phyloP scores from a whole-genome alignment of 2,329 filamentous ascomycete genomes.

The Endoconidiophora polonica region DNA sequence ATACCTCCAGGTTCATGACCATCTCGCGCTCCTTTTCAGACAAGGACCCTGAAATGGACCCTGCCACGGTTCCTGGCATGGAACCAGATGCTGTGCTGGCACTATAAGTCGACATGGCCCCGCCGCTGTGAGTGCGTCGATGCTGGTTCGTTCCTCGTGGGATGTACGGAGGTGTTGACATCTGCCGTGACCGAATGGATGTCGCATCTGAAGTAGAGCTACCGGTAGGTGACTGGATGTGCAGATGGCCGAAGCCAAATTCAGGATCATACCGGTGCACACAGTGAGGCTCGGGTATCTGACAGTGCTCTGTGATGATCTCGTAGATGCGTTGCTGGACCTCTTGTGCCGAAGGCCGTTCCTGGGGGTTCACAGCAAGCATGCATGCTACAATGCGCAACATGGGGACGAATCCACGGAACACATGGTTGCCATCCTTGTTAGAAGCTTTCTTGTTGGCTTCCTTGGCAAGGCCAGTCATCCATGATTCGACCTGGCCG shows the following conservation, averaged over 20 bases:
- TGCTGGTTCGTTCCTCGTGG: conserved; percentile 13
- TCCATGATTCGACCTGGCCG: conserved; percentile 53
- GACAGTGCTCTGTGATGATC: conserved; percentile 32
- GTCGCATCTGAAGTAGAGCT: conserved; percentile 11
- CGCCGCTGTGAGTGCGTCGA: conserved; percentile 21
- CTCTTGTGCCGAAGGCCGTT: conserved; percentile 35
- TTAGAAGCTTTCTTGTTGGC: conserved; percentile 29
- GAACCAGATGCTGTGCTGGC: conserved; percentile 13
- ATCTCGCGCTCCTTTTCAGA: conserved; percentile 7
- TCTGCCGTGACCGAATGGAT: conserved; percentile 15
- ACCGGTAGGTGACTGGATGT: conserved; percentile 12
- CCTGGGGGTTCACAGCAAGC: conserved; percentile 33
- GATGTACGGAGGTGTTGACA: conserved; percentile 13
- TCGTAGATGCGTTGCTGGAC: conserved; percentile 36
- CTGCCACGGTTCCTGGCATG: not conserved
- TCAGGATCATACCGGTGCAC: conserved; percentile 30
- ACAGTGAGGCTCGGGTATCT: conserved; percentile 35
- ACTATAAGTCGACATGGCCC: conserved; percentile 22
- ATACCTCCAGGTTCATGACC: not conserved
- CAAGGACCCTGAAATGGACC: not conserved
- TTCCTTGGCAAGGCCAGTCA: conserved; percentile 42
- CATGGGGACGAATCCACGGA: conserved; percentile 34
- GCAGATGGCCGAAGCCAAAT: conserved; percentile 18
- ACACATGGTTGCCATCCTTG: conserved; percentile 27
- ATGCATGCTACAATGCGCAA: conserved; percentile 37